Base-by-base conservation (phyloP, 352 stramenopile genomes). In the Elongisporangium senticosum region DNA sequence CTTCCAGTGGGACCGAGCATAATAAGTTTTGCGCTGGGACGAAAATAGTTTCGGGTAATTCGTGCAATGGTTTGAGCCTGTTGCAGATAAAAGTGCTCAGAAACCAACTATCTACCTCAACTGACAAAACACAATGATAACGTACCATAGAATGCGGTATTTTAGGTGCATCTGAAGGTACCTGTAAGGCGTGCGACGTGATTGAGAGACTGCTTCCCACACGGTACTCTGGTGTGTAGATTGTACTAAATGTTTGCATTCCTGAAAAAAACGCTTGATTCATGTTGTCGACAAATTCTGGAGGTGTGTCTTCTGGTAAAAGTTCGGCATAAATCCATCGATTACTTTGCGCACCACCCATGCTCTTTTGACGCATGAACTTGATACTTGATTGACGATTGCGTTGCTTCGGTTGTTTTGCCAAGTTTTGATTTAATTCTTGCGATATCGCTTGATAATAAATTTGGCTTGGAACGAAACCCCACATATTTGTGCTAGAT, bases 321-420 rank as follows among this genome's bases (percentile, higher is more conserved):
- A 89, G 28, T 52, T 89, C 75, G 2, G 55, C 71, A 55, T 89
- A 89, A 6, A 89, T 67, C 79, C 79, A 86, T 3, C 49, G 52
- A 7, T 22, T 64, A 10, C 28, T 26, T 39, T n/a, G 22, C n/a
- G 15, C 13, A 17, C 57, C 20, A 21, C 67, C 50, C 24, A 55
- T 3, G 22, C 59, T 62, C 55, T 59, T 65, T n/a, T 65, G 51
- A n/a, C 57, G 62, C 20, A 69, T 28, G 43, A 66, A 57, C 21
- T 57, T 55, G 56, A 65, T 60, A 10, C 33, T 43, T 43, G 33
- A 17, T 43, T 43, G 33, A 17, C 33, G 33, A 17, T 17, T 17
- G 33, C 8, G 8, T 43, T 7, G 8, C 33, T 43, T 43, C 11
- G 5, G 33, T 43, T 17, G 5, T 17, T 15, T 17, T 4, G 33